Base-by-base conservation (phyloP, 2,329 filamentous ascomycete species). In the Truncatella angustata region DNA sequence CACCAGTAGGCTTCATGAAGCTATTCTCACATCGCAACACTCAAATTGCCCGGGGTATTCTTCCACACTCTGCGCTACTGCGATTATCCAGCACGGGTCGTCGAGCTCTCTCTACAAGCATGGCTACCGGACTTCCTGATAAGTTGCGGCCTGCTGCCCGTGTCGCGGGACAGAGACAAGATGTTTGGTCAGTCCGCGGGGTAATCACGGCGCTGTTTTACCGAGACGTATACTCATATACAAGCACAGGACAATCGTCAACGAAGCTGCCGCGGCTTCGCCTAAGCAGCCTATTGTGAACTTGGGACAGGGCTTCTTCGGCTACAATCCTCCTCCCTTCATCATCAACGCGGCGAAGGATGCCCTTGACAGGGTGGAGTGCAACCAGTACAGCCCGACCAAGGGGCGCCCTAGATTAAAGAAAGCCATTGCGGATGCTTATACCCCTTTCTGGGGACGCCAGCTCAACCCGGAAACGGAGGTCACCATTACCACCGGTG, bases 361-460 rank as follows among this genome's bases (percentile, higher is more conserved):
- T 35, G 92, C 93, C 35, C 81, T 99, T 48, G 87, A 96, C 66
- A 82, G 85, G 48, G 93, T 99, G 20, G 94, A 97, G 60, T 97
- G 93, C 80, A 99, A 99, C 71, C 94, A 99, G 77, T 99, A 99
- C 79, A 93, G 91, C 20, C 94, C 92, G 2, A 97, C 94, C 18
- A 94, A 91, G 79, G 94, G 94, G 55, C 86, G 93, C 5, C 93
- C 94, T 37, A 83, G 93, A 51, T 79, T 99, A 65, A 93, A 87
- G 79, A 90, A 97, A 76, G 94, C 94, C 48, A 86, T 99, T 63
- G 90, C 94, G 2, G 85, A 96, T 63, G 89, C 94, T 20, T 99
- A 99, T 74, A 88, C 91, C 12, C 90, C 91, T 1, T 87, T 87
- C 70, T 97, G 95, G 77, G 91, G 90, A 32, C 84, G 89, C 50